A percentile compares a stretch with the other conserved stretches of the same genome.
Evolutionary conservation across 2,329 filamentous ascomycete species (phyloP).

Genomic region (Teratosphaeria pseudoeucalypti): DNA sequence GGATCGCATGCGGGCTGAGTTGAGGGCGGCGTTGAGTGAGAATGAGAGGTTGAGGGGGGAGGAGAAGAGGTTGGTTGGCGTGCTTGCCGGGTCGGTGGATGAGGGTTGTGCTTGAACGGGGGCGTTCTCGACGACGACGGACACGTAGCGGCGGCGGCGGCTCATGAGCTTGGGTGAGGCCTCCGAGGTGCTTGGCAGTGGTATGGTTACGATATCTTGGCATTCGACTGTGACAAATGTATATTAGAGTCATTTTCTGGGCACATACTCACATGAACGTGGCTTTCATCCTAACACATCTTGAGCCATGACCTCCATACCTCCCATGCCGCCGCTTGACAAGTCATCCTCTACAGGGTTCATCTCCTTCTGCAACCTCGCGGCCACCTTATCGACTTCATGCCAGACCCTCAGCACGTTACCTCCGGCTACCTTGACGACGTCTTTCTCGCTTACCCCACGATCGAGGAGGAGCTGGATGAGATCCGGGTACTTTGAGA

Average conservation of each 20-base stretch:
- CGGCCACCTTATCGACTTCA: conserved; percentile 63
- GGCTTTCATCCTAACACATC: background rate
- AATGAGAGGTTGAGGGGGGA: background rate
- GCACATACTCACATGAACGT: background rate
- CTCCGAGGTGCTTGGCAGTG: background rate
- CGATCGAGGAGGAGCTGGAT: conserved; percentile 63
- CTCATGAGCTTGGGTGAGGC: background rate
- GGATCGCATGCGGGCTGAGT: background rate
- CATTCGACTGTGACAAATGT: background rate
- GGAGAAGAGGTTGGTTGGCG: background rate
- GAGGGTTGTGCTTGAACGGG: background rate
- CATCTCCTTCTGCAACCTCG: conserved; percentile 46
- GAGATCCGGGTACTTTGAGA: conserved; percentile 70
- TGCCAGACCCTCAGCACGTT: conserved; percentile 80
- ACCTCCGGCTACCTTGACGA: conserved; percentile 62
- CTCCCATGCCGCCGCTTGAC: conserved; percentile 9
- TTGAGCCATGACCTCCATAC: background rate
- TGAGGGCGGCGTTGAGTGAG: background rate
- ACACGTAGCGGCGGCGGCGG: background rate
- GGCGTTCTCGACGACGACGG: background rate
- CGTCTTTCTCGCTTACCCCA: conserved; percentile 65
- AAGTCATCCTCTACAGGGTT: conserved; percentile 35
- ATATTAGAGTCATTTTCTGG: background rate
- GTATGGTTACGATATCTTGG: background rate
- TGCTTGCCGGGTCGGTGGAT: background rate